A percentile compares a stretch with the other conserved stretches of the same genome.
Evolutionary conservation across 768 basidiomycete species (phyloP).

Genomic region (Suillus spraguei): DNA sequence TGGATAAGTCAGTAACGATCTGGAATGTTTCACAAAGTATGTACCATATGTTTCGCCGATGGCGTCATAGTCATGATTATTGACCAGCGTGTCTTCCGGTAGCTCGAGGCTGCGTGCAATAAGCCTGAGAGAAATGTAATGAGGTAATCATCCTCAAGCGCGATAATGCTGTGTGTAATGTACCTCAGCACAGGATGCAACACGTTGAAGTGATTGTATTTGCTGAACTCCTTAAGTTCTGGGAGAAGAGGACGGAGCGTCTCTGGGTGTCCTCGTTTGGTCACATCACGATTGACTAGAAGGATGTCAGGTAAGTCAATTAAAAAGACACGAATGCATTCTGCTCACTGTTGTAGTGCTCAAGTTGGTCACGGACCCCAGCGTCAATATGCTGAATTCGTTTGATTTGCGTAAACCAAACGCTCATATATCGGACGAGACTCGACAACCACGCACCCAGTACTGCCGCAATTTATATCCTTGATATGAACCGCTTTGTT

Average conservation of each 20-base stretch:
- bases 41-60: constrained; percentile 46
- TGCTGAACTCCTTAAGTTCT: constrained; percentile 52
- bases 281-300: constrained; percentile 53
- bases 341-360: constrained; percentile 60
- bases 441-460: constrained; percentile 37
- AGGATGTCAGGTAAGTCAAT: neutral
- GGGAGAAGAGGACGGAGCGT: constrained; percentile 51
- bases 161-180: neutral
- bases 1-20: neutral
- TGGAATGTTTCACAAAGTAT: constrained; percentile 7
- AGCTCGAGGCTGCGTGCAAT: constrained; percentile 55
- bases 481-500: constrained; percentile 49
- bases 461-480: constrained; percentile 56
- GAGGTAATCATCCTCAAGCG: neutral
- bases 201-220: constrained; percentile 53
- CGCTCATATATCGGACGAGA: neutral
- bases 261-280: constrained; percentile 50
- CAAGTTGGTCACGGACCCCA: constrained; percentile 64
- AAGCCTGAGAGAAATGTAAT: constrained; percentile 34
- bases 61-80: constrained; percentile 47
- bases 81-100: constrained; percentile 52
- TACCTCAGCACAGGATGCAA: constrained; percentile 51
- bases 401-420: neutral
- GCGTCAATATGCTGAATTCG: constrained; percentile 56
- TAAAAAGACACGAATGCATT: neutral